phyloP scores from a whole-genome alignment of 2,329 filamentous ascomycete species.

The Beauveria varroae region DNA sequence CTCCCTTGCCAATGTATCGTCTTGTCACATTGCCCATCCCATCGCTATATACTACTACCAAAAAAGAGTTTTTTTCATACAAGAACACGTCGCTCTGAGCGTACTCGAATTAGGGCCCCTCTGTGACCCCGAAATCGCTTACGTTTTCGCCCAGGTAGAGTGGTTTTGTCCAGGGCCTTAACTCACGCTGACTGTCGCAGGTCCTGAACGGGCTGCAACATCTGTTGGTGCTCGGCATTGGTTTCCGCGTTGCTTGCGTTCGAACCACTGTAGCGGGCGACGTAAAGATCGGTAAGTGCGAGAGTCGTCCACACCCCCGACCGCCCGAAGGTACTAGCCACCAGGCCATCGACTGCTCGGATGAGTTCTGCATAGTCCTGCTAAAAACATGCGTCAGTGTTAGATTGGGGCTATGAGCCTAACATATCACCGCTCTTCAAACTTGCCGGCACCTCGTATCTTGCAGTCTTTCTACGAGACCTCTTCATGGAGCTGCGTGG shows the following conservation, averaged over 20 bases:
- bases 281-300: neutral
- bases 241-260: neutral
- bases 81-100: neutral
- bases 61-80: neutral
- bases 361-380: neutral
- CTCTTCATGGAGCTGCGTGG: neutral
- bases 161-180: neutral
- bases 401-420: neutral
- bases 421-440: neutral
- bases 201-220: neutral
- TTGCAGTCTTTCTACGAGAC: neutral
- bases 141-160: neutral
- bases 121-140: neutral
- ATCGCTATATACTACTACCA: neutral
- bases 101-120: neutral
- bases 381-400: neutral
- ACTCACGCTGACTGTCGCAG: neutral
- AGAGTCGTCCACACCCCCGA: neutral
- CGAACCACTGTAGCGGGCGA: neutral
- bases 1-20: neutral
- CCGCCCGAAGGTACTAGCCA: neutral
- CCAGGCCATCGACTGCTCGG: neutral
- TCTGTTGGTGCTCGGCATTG: neutral
- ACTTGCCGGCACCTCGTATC: neutral
- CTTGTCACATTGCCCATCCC: neutral